Base-by-base conservation (phyloP, 108 stramenopile genomes). In the Nitzschia inconspicua region DNA sequence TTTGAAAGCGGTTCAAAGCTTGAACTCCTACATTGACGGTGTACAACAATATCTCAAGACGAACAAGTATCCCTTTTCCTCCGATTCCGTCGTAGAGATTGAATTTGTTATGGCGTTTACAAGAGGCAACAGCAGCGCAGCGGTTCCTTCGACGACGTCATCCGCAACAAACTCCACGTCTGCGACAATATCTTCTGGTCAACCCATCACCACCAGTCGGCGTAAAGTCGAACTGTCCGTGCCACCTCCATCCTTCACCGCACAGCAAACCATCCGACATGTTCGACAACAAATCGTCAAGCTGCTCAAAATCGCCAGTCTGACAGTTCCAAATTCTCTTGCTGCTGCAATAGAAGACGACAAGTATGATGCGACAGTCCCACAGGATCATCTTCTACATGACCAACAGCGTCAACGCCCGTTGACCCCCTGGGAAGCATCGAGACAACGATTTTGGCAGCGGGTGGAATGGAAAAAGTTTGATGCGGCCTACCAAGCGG, bases 1-100 rank as follows among this genome's bases (percentile, higher is more conserved):
- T 59, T 65, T 93, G 6, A 44, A 57, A 26, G 91, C 91, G 8
- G 72, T 88, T 44, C 87, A 93, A 65, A 89, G 71, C 59, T 51
- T 93, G 40, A 93, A 93, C 50, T 73, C 77, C 6, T 80, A 85
- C 19, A 57, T 93, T 25, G 88, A 89, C 56, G 58, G 63, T 10
- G 61, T 78, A 27, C 42, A 30, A n/a, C 57, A 53, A 42, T n/a
- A 70, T 19, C 11, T 37, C 19, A 54, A 11, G 22, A 16, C 11
- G 18, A 54, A 57, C 3, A 31, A n/a, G 13, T 65, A 68, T 44
- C 69, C 69, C 26, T 63, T 70, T 49, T 44, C 61, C 4, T 47
- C 36, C 27, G 44, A 53, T 11, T 13, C 39, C 9, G 22, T 57
- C 20, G 47, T 75, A 3, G 74, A 75, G 23, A 63, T 75, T 57